phyloP scores from a whole-genome alignment of 805 yeast species.

The Maudiozyma serrabonitensis region DNA sequence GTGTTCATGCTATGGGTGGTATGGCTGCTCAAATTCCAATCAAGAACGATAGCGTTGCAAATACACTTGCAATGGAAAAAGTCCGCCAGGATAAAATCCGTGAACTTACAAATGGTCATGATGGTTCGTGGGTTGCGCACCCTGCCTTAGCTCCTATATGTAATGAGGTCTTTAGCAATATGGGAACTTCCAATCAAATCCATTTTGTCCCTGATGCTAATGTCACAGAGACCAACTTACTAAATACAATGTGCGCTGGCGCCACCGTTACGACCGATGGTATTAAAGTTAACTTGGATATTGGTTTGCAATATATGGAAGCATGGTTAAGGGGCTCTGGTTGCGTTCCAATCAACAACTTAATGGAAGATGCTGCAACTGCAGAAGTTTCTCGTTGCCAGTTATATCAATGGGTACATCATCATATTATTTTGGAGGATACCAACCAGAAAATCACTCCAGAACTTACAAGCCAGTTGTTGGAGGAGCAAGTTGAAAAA shows the following conservation, averaged over 20 bases:
- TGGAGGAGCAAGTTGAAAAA: constrained; percentile 53
- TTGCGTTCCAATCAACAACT: constrained; percentile 74
- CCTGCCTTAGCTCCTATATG: constrained; percentile 77
- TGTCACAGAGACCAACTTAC: constrained; percentile 38
- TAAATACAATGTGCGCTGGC: constrained; percentile 53
- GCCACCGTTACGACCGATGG: constrained; percentile 63
- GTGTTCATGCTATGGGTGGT: constrained; percentile 83
- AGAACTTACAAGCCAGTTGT: constrained; percentile 45
- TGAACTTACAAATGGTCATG: constrained; percentile 72
- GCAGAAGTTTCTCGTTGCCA: constrained; percentile 81
- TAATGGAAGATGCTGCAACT: constrained; percentile 88
- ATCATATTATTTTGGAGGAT: constrained; percentile 50
- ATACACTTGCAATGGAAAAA: constrained; percentile 58
- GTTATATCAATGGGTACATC: constrained; percentile 77
- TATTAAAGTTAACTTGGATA: constrained; percentile 60
- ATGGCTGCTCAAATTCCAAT: constrained; percentile 86
- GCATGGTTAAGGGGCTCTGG: constrained; percentile 81
- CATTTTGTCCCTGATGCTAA: constrained; percentile 35
- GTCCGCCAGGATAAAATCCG: constrained; percentile 68
- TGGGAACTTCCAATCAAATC: constrained; percentile 80
- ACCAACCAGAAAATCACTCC: constrained; percentile 50
- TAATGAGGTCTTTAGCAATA: constrained; percentile 59
- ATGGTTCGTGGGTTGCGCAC: constrained; percentile 85
- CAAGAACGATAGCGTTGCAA: constrained; percentile 55
- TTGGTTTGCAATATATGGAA: constrained; percentile 74